A percentile compares a stretch with the other conserved stretches of the same genome.
phyloP scores from a whole-genome alignment of 2,329 filamentous ascomycete species.

The Fusarium solani-melongenae region DNA sequence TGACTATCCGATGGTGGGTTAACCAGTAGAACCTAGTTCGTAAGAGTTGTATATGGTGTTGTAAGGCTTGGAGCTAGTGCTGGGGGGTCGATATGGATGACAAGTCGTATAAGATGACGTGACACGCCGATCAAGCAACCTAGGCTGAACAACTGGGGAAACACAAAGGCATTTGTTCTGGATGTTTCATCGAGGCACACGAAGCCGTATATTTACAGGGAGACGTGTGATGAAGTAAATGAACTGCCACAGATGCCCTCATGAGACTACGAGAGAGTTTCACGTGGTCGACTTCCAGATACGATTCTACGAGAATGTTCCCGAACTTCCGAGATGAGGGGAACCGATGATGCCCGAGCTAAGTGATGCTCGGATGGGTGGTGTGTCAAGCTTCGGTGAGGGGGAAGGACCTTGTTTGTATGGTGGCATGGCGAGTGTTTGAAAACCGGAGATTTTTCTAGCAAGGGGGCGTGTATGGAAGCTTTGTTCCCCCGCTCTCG shows the following conservation, averaged over 20 bases:
- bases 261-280: neutral
- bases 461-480: neutral
- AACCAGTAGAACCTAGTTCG: neutral
- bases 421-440: neutral
- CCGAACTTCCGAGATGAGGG: conserved; percentile 18
- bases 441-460: neutral
- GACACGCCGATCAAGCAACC: neutral
- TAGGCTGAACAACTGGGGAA: neutral
- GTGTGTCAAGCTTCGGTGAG: neutral
- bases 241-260: neutral
- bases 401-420: neutral
- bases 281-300: conserved; percentile 13
- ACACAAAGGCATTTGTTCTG: neutral
- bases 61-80: neutral
- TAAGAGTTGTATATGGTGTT: neutral
- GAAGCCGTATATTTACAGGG: neutral
- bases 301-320: conserved; percentile 20
- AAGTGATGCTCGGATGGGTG: neutral
- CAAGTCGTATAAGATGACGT: neutral
- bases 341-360: conserved; percentile 18
- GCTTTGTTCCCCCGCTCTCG: neutral
- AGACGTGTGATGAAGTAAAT: neutral
- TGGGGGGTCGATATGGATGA: neutral
- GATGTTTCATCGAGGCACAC: neutral
- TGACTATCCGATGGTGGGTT: conserved; percentile 4